phyloP scores from a whole-genome alignment of 345 rosid species.

The Erysimum cheiranthoides region DNA sequence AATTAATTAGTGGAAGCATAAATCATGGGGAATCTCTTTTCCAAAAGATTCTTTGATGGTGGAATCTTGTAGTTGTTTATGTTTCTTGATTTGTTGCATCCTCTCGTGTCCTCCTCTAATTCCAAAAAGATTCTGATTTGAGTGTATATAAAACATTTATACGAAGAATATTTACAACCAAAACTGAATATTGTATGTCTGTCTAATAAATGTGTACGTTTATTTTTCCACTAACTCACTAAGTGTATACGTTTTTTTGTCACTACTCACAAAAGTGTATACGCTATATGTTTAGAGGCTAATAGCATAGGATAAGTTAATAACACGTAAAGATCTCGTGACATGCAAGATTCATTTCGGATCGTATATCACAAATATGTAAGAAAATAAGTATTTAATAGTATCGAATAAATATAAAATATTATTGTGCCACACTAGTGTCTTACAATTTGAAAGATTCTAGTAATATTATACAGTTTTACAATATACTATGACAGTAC shows the following conservation, averaged over 20 bases:
- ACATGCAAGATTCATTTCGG: constrained; percentile 44
- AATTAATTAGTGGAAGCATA: constrained; percentile 42
- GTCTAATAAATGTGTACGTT: constrained; percentile 34
- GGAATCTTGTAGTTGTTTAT: constrained; percentile 35
- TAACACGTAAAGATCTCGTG: constrained; percentile 40
- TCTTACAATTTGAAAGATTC: neutral
- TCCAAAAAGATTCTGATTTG: constrained; percentile 22
- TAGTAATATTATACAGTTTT: neutral
- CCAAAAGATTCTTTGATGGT: constrained; percentile 34
- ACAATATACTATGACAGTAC: neutral
- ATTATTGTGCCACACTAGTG: neutral
- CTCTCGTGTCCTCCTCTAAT: constrained; percentile 39
- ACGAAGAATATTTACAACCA: constrained; percentile 23
- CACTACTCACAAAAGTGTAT: constrained; percentile 32
- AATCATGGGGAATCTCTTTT: constrained; percentile 44
- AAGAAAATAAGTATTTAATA: neutral
- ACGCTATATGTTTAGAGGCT: constrained; percentile 23
- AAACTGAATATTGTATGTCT: constrained; percentile 25
- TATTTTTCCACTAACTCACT: constrained; percentile 14
- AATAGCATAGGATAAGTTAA: constrained; percentile 13
- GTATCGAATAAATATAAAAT: neutral
- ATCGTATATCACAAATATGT: constrained; percentile 10
- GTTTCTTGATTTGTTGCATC: constrained; percentile 42
- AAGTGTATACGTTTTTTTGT: constrained; percentile 36
- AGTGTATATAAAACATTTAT: neutral